phyloP scores from a whole-genome alignment of 2,329 filamentous ascomycete species.

The Pseudocercospora pini-densiflorae region DNA sequence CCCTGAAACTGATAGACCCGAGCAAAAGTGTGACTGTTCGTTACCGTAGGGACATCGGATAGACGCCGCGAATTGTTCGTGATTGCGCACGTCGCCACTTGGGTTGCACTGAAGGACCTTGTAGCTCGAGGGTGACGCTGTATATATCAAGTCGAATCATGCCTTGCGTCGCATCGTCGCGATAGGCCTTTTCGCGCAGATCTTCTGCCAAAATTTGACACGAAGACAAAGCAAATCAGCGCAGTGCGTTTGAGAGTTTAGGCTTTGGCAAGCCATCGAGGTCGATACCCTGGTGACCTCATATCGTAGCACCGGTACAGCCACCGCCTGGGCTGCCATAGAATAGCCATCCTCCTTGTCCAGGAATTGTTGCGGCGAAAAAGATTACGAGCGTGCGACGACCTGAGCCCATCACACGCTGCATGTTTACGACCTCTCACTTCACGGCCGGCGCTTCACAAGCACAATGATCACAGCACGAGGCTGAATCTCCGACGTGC shows the following conservation, averaged over 20 bases:
- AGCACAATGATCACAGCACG: slow-evolving; percentile 1
- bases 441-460: neutral
- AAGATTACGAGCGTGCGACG: neutral
- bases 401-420: neutral
- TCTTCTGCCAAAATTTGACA: neutral
- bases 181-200: neutral
- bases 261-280: slow-evolving; percentile 2
- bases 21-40: neutral
- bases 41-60: neutral
- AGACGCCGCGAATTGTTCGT: neutral
- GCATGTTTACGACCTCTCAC: neutral
- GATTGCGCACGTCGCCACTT: neutral
- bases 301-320: slow-evolving; percentile 1
- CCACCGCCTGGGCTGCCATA: neutral
- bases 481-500: neutral
- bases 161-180: neutral
- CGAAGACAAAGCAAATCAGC: neutral
- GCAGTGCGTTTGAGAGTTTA: neutral
- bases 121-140: neutral
- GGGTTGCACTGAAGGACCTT: neutral
- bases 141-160: slow-evolving; percentile 1
- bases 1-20: neutral
- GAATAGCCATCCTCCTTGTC: neutral
- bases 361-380: neutral
- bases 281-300: neutral